phyloP scores from a whole-genome alignment of 139 green algal genomes.

The Chlamydomonas incerta region DNA sequence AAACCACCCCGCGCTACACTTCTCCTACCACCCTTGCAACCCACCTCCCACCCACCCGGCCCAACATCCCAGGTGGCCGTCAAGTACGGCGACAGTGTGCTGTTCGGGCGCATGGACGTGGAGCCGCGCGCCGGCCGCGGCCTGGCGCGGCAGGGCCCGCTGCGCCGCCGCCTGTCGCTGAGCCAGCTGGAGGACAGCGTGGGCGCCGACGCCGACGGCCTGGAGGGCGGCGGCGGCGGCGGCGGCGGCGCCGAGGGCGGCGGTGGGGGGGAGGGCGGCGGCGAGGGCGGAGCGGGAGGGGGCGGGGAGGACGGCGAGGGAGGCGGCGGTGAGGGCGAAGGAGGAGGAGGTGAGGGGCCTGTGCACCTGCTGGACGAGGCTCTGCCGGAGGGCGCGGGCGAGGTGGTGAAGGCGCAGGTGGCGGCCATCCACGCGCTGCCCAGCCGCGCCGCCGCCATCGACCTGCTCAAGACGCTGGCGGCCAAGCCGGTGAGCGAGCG shows the following conservation, averaged over 20 bases:
- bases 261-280: background rate
- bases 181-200: background rate
- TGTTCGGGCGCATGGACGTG: slow-evolving; percentile 41
- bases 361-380: slow-evolving; percentile 8
- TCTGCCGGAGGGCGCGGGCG: background rate
- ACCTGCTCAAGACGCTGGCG: slow-evolving; percentile 11
- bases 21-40: too few relatives aligned
- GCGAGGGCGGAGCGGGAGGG: background rate
- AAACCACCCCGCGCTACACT: too few relatives aligned
- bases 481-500: background rate
- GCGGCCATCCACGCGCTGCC: slow-evolving; percentile 12
- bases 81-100: slow-evolving; percentile 40
- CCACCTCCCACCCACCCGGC: too few relatives aligned
- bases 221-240: background rate
- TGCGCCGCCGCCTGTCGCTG: slow-evolving; percentile 21
- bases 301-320: background rate
- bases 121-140: background rate
- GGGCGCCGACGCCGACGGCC: background rate
- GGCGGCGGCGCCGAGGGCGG: background rate
- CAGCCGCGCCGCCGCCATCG: slow-evolving; percentile 7
- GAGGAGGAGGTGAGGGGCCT: background rate
- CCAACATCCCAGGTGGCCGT: slow-evolving; percentile 10
- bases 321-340: background rate
- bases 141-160: background rate
- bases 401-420: slow-evolving; percentile 15